Conservation (phyloP, 495 filamentous ascomycete genomes). For the Penicillium parvum region DNA sequence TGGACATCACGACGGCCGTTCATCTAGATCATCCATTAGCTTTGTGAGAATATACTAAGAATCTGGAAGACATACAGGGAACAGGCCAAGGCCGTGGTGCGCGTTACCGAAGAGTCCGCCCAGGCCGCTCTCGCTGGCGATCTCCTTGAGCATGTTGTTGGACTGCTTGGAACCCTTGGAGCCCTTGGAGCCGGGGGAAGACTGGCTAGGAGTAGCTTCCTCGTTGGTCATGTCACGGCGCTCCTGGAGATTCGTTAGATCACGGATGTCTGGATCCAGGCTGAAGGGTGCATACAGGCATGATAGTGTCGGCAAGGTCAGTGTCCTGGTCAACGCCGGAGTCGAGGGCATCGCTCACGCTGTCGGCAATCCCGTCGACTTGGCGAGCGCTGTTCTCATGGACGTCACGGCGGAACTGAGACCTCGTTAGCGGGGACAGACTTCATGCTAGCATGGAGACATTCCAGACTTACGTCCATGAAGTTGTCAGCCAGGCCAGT, state of each 20-base stretch:
- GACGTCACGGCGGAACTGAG: not conserved
- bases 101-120: conserved; percentile 15
- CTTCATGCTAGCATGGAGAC: not conserved
- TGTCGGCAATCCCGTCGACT: not conserved
- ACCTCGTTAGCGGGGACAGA: not conserved
- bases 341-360: conserved; percentile 1
- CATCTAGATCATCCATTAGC: conserved; percentile 15
- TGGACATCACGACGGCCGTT: conserved; percentile 15
- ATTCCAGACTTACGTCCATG: not conserved
- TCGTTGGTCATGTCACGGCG: not conserved
- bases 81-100: conserved; percentile 22
- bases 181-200: not conserved
- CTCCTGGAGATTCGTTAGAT: not conserved
- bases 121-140: conserved; percentile 16
- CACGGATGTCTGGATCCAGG: not conserved
- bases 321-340: not conserved
- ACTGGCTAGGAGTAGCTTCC: not conserved
- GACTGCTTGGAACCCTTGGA: conserved; percentile 6
- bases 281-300: not conserved
- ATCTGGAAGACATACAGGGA: conserved; percentile 14
- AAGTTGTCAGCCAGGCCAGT: not conserved
- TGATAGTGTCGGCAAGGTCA: not conserved
- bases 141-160: conserved; percentile 3
- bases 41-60: not conserved
- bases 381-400: too few species aligned